Evolutionary conservation across 495 filamentous ascomycete genomes (phyloP), one percentile per base, ranked within the genome.

Genomic region (Terfezia claveryi): DNA sequence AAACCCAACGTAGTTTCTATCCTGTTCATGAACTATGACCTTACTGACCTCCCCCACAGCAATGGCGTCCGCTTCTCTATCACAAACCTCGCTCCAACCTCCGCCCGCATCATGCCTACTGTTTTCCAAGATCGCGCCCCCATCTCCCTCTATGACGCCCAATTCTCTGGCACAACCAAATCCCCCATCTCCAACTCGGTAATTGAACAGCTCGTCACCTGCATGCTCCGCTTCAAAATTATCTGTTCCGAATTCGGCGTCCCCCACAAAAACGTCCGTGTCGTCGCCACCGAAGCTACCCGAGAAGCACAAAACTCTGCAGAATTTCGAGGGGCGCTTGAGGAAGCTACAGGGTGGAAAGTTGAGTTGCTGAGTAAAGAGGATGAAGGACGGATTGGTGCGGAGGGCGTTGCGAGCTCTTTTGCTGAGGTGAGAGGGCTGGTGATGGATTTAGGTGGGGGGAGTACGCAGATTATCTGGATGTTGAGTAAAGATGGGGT

Each of bases 51-150:
- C 55, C 62, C 50, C 41, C 17, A 44, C 44, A 93, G 88, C 71
- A 95, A 95, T 74, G 88, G 87, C 57, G 89, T 95, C 60, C 87
- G 88, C 49, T 93, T 93, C 71, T 89, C 83, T 9, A 86, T 95
- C 57, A 83, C 87, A 9, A 77, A 85, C 55, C 74, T 94, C 36
- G 74, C 80, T 1, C 77, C 80, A 8, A 77, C 81, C 2, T 77
- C 71, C 4, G 70, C 80, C 14, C 80, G 88, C 12, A 75, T 87
- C 36, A 73, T 93, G 32, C 82, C 74, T 16, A 87, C 81, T 37
- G 57, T 92, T 54, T 91, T 85, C 65, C 77, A 78, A 57, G 80
- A 87, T 61, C 80, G 88, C 8, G 76, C 77, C 20, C 77, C 76
- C 51, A 85, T 95, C 60, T 93, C 87, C 0, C 72, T 94, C n/a